Percentiles rank a stretch among this genome's conserved stretches.
These are phyloP conservation scores for Fusarium marasasianum DNA, from an alignment of 2,329 filamentous ascomycete genomes.

Conservation along the genomic window DNA sequence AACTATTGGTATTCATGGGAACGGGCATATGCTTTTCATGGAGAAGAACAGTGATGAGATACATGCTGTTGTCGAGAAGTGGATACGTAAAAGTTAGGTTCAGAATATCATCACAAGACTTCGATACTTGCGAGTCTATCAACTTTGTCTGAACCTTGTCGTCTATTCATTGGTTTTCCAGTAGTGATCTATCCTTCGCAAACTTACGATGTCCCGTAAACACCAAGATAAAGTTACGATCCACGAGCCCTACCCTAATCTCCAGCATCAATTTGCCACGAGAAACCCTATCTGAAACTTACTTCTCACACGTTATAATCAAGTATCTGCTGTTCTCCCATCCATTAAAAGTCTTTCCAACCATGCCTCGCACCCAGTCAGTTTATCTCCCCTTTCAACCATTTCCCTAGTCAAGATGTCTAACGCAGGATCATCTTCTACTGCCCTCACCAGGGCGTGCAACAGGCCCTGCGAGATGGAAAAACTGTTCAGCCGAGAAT, in stretches of 20 bases:
- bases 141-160: accelerated
- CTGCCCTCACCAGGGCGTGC: not conserved
- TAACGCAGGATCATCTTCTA: accelerated
- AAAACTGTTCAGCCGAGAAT: not conserved
- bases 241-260: not conserved
- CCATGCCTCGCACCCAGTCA: not conserved
- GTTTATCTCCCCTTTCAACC: not conserved
- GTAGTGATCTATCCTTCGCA: not conserved
- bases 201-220: not conserved
- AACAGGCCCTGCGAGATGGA: not conserved
- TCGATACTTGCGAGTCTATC: accelerated
- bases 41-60: conserved; percentile 39
- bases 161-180: not conserved
- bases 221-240: not conserved
- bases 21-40: conserved; percentile 41
- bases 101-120: not conserved
- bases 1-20: conserved; percentile 29
- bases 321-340: not conserved
- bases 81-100: conserved; percentile 8
- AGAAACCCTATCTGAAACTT: not conserved
- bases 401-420: not conserved
- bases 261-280: not conserved
- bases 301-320: no score
- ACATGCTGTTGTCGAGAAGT: conserved; percentile 15
- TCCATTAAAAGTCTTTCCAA: not conserved